Evolutionary conservation across 2,329 filamentous ascomycete species (phyloP).

Genomic region (Fusarium poae): DNA sequence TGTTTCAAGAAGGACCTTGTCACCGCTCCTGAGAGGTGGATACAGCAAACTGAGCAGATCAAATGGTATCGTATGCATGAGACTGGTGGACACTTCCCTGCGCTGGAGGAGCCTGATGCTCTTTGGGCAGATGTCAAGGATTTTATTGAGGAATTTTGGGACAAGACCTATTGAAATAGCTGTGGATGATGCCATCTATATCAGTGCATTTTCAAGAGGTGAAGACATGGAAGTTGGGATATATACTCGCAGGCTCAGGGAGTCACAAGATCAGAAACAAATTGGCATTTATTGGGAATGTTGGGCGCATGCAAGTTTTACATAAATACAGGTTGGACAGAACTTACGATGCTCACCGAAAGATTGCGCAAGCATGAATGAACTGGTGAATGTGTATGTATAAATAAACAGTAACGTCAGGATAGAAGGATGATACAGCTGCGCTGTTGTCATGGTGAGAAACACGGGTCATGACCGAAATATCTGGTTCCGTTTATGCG

Average conservation of each 20-base stretch:
- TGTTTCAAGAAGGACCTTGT: conserved; percentile 19
- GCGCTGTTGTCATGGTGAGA: background rate
- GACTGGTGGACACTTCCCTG: conserved; percentile 37
- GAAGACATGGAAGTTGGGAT: background rate
- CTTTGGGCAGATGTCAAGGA: conserved; percentile 35
- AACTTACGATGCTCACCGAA: too few relatives aligned
- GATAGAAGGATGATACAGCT: background rate
- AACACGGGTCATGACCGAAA: background rate
- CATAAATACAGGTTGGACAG: background rate
- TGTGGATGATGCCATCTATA: rapidly evolving
- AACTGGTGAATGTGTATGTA: background rate
- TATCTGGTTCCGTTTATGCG: rapidly evolving
- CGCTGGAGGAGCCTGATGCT: conserved; percentile 29
- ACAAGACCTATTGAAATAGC: background rate
- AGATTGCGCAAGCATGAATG: background rate
- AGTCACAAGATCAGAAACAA: background rate
- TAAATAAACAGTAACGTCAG: background rate
- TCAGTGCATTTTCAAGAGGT: rapidly evolving
- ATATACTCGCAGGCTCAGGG: background rate
- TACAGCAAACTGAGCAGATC: conserved; percentile 12
- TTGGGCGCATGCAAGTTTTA: background rate
- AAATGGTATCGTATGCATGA: conserved; percentile 31
- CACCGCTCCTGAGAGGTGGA: conserved; percentile 19
- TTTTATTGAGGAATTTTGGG: conserved; percentile 26
- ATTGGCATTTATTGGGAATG: background rate